Evolutionary conservation across 441 rosid genomes (phyloP).

Genomic region (Erodium texanum): DNA sequence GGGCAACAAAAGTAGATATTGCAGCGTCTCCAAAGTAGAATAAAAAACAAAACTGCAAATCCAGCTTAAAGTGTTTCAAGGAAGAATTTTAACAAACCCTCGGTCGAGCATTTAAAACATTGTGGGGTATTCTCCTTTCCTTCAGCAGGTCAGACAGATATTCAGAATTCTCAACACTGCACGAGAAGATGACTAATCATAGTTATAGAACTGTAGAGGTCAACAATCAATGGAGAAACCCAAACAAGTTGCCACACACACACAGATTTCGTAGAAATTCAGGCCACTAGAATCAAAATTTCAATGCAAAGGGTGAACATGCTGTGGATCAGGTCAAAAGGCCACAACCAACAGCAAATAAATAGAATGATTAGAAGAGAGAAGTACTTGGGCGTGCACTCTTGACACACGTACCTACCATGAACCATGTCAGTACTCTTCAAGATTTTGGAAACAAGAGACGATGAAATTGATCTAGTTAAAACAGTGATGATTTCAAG

Average conservation of each 20-base stretch:
- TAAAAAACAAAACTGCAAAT: conserved; percentile 8
- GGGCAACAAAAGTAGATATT: not conserved
- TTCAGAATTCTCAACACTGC: conserved; percentile 93
- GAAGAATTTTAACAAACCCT: conserved; percentile 43
- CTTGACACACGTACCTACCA: not conserved
- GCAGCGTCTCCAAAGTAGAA: not conserved
- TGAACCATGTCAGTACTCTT: conserved; percentile 1
- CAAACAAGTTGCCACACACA: conserved; percentile 4
- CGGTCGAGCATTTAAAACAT: conserved; percentile 90
- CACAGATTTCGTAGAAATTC: not conserved
- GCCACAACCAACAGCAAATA: not conserved
- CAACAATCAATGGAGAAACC: not conserved
- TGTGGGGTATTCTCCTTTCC: conserved; percentile 78
- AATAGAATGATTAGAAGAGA: not conserved
- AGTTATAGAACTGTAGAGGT: conserved; percentile 11
- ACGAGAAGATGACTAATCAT: conserved; percentile 24
- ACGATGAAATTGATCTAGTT: not conserved
- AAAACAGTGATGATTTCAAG: not conserved
- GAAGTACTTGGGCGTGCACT: not conserved
- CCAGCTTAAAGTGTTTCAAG: conserved; percentile 11
- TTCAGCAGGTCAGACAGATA: conserved; percentile 78
- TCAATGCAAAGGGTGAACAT: not conserved
- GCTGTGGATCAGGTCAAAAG: not conserved
- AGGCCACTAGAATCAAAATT: too few species aligned
- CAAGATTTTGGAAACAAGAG: conserved; percentile 1